Evolutionary conservation across 768 basidiomycete species (phyloP).

Genomic region (Lentinula guzmanii): DNA sequence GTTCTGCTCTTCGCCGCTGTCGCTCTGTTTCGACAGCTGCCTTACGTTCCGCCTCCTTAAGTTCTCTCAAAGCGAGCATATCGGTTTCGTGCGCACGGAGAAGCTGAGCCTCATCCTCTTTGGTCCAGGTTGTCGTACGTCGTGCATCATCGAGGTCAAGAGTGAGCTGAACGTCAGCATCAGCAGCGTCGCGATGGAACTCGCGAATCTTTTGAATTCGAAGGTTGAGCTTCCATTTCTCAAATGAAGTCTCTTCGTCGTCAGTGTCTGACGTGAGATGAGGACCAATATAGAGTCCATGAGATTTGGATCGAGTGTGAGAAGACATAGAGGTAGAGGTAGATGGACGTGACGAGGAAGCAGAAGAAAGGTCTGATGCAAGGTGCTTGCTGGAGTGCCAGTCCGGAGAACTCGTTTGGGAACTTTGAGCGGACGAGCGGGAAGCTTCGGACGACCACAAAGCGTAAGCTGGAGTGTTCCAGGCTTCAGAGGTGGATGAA

Average conservation of each 20-base stretch:
- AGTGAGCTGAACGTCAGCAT: conserved; percentile 34
- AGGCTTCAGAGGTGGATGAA: conserved; percentile 11
- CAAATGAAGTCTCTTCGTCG: conserved; percentile 30
- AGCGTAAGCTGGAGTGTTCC: conserved; percentile 9
- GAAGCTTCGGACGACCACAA: conserved; percentile 16
- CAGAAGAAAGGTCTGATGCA: conserved; percentile 15
- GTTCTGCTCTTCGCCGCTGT: conserved; percentile 24
- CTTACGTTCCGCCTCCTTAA: conserved; percentile 46
- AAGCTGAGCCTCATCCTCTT: conserved; percentile 23
- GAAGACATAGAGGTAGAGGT: conserved; percentile 2
- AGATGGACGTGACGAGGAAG: neutral
- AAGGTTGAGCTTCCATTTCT: conserved; percentile 37
- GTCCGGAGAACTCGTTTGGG: conserved; percentile 19
- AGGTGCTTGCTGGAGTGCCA: conserved; percentile 12
- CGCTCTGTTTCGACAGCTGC: conserved; percentile 33
- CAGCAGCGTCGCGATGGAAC: conserved; percentile 42
- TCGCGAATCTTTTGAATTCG: conserved; percentile 43
- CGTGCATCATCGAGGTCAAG: conserved; percentile 27
- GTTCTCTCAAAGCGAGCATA: conserved; percentile 32
- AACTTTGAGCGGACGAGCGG: conserved; percentile 19
- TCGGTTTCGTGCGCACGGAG: conserved; percentile 32
- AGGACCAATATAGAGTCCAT: conserved; percentile 18
- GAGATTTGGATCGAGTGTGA: neutral
- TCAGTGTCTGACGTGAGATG: conserved; percentile 13
- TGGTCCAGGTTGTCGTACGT: conserved; percentile 22